Percentiles rank a stretch among this genome's conserved stretches.
phyloP scores from a whole-genome alignment of 306 rosid species.

The Sechiopsis laciniata region DNA sequence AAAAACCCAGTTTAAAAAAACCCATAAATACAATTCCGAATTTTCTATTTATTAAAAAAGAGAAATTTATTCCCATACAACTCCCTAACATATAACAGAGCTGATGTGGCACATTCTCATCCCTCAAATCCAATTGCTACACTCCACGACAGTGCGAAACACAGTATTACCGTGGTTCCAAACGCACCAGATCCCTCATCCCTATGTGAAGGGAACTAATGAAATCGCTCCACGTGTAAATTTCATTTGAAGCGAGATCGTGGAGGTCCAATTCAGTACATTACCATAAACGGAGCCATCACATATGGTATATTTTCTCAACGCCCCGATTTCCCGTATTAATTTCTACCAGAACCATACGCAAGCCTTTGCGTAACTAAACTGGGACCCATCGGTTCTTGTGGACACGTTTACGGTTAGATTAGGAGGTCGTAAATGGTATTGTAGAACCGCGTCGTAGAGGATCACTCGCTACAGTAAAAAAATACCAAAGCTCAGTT shows the following conservation, averaged over 20 bases:
- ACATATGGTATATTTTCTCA: constrained; percentile 15
- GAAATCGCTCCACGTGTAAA: constrained; percentile 3
- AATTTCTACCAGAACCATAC: not conserved
- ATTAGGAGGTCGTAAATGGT: not conserved
- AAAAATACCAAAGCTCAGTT: constrained; percentile 18
- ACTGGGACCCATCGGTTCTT: not conserved
- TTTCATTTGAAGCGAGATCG: not conserved
- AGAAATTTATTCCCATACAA: not conserved
- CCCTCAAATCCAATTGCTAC: not conserved
- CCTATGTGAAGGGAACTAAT: constrained; percentile 9
- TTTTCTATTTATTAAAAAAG: not conserved
- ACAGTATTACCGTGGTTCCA: not conserved
- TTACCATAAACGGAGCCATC: constrained; percentile 9
- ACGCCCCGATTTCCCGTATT: constrained; percentile 18
- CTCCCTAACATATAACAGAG: too few species aligned
- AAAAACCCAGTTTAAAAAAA: too few species aligned
- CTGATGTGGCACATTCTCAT: not conserved
- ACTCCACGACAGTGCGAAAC: not conserved
- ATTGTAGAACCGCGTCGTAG: not conserved
- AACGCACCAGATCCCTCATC: not conserved
- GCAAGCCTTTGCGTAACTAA: too few species aligned
- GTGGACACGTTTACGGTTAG: not conserved
- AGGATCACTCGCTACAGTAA: constrained; percentile 11
- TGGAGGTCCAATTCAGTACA: constrained; percentile 13
- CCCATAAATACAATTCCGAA: not conserved